Evolutionary conservation across 1,284 basidiomycete species (phyloP), one percentile per base, ranked within the genome.

Genomic region (Ceratobasidium sp.): DNA sequence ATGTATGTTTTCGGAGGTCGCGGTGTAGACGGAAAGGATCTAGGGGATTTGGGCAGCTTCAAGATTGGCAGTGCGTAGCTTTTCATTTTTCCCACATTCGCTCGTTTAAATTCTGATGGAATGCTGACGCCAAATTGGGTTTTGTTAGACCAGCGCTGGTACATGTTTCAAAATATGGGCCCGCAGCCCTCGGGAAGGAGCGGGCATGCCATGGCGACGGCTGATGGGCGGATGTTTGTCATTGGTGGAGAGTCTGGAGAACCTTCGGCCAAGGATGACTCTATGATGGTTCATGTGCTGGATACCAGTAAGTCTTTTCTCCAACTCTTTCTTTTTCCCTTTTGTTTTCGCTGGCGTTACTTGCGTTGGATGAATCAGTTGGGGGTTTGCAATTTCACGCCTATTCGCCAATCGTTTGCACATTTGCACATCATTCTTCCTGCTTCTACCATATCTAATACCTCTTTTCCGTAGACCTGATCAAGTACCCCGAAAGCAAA

Each of bases 131-230:
- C 32, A 43, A 35, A 70, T 55, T 43, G 62, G 35, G 4, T 38
- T 11, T 38, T 58, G 59, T 30, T 77, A 91, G 88, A 89, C 81
- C 88, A 89, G 77, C 84, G 89, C 77, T 98, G 97, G 97, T 99
- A 96, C 84, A 98, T 97, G 94, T 98, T 99, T 84, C 96, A 98
- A 81, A 98, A 98, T 81, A 98, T 98, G 97, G 97, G 97, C 1
- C 96, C 96, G 13, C 88, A 94, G 7, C 97, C 97, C 1, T 90
- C 87, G 70, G 94, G 95, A 14, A 88, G 97, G 64, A 96, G 94
- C 16, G 97, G 97, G 2, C 97, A 99, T 82, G 93, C 95, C 23
- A 96, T 98, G 93, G 93, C 96, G 5, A 90, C 93, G 13, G 91
- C 91, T 79, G 93, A 94, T 64, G 88, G 91, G 66, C 91, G 92